A percentile compares a stretch with the other conserved stretches of the same genome.
Conservation (phyloP, 2,329 filamentous ascomycete genomes). For the Alternaria alternata region DNA sequence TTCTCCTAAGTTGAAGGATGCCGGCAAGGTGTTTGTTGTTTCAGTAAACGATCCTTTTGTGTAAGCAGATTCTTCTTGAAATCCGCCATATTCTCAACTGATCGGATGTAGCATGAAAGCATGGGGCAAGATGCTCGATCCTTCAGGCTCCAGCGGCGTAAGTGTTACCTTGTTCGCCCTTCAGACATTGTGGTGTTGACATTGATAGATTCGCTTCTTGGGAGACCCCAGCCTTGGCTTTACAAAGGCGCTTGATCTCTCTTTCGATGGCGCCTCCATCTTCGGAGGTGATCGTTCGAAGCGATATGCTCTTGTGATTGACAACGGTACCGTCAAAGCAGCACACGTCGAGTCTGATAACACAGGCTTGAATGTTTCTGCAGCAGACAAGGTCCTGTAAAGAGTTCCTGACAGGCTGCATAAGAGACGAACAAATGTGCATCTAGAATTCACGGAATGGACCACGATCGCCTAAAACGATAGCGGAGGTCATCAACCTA, state of each 20-base stretch:
- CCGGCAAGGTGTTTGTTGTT: slow-evolving; percentile 87
- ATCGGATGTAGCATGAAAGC: slow-evolving; percentile 77
- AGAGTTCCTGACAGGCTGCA: background rate
- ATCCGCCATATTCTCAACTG: slow-evolving; percentile 10
- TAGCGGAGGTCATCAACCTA: background rate
- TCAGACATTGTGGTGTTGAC: slow-evolving; percentile 14
- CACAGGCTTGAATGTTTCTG: slow-evolving; percentile 72
- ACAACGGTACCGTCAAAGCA: slow-evolving; percentile 84
- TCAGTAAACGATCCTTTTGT: slow-evolving; percentile 95
- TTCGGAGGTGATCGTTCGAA: slow-evolving; percentile 86
- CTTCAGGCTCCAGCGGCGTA: slow-evolving; percentile 77
- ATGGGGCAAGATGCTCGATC: slow-evolving; percentile 82
- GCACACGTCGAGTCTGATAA: slow-evolving; percentile 88
- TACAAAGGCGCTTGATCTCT: slow-evolving; percentile 82
- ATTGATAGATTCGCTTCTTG: slow-evolving; percentile 81
- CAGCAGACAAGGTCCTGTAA: slow-evolving; percentile 44
- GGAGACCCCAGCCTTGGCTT: slow-evolving; percentile 82
- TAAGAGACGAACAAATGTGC: background rate
- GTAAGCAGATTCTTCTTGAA: slow-evolving; percentile 59
- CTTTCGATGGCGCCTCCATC: slow-evolving; percentile 79
- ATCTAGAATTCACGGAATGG: background rate
- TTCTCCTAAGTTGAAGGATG: slow-evolving; percentile 77
- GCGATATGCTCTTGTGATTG: slow-evolving; percentile 83
- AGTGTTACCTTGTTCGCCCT: slow-evolving; percentile 48
- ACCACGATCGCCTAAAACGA: background rate